Evolutionary conservation across 768 basidiomycete species (phyloP).

Genomic region (Glaciozyma martinii): DNA sequence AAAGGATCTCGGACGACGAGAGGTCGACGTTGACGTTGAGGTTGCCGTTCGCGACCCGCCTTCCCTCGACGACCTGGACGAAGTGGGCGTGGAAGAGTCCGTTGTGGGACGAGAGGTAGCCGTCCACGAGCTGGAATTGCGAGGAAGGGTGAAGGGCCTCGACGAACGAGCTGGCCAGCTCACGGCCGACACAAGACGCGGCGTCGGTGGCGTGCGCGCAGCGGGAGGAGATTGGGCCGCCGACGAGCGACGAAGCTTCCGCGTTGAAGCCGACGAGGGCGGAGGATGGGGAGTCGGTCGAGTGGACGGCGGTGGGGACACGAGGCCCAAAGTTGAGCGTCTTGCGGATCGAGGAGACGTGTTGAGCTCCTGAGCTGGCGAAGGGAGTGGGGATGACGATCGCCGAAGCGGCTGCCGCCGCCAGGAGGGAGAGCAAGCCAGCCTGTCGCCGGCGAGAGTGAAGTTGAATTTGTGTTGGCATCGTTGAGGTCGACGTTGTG

Average conservation of each 20-base stretch:
- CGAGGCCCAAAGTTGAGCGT: slow-evolving; percentile 79
- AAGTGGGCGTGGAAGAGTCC: slow-evolving; percentile 85
- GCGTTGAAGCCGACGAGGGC: slow-evolving; percentile 20
- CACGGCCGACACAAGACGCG: slow-evolving; percentile 45
- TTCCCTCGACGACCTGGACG: slow-evolving; percentile 70
- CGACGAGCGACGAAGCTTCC: slow-evolving; percentile 42
- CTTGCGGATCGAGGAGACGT: slow-evolving; percentile 51
- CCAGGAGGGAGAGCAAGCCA: slow-evolving; percentile 8
- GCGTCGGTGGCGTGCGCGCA: slow-evolving; percentile 15
- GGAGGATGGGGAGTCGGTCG: not conserved
- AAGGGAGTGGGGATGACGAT: slow-evolving; percentile 4
- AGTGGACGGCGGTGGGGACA: slow-evolving; percentile 55
- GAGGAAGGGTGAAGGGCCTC: slow-evolving; percentile 40
- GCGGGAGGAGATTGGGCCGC: slow-evolving; percentile 34
- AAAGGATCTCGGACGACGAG: slow-evolving; percentile 69
- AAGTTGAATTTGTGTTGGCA: not conserved
- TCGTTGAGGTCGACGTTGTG: too few species aligned
- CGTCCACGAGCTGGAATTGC: slow-evolving; percentile 52
- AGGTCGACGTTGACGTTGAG: slow-evolving; percentile 91
- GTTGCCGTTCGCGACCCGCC: slow-evolving; percentile 65
- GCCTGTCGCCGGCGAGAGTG: not conserved
- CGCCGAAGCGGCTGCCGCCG: slow-evolving; percentile 5
- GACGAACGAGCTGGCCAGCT: slow-evolving; percentile 59
- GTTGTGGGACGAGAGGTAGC: slow-evolving; percentile 75
- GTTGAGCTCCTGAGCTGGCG: not conserved